Base-by-base conservation (phyloP, 2,329 filamentous ascomycete genomes). In the Hypomyces rosellus region DNA sequence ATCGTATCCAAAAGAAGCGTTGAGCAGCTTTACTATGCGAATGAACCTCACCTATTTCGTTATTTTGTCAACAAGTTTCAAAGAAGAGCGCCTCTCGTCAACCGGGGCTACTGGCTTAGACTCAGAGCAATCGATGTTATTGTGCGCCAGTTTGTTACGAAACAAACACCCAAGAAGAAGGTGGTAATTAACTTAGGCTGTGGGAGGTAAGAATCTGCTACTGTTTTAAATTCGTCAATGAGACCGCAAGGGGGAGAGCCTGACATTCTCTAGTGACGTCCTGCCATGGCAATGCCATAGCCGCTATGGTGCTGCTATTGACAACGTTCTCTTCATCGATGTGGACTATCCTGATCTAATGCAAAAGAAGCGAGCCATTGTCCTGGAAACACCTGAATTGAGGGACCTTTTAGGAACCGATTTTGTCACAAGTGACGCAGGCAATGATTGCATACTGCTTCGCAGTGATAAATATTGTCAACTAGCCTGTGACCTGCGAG, bases 1-100 rank as follows among this genome's bases (percentile, higher is more conserved):
- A 96, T 96, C 58, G 85, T 91, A 14, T 96, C 90, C 13, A 96
- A 96, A 66, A 77, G 90, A 58, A 93, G 89, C 60, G 91, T 96
- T n/a, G 90, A 96, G 64, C 85, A 85, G 59, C 74, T 95, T 13
- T 96, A 96, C 67, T 85, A 88, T 63, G 77, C 85, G 14, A 61
- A 81, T 54, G 83, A 95, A 61, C 81, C 86, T 25, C 87, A 95
- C 65, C 95, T 88, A 72, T 92, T 93, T 59, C 85, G 87, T 43
- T 85, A 89, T 63, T 96, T 96, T 67, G 89, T 95, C 34, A 84
- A 81, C 58, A 95, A 91, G 65, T 86, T 87, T 58, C 84, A 89
- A 66, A 77, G 89, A 53, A 78, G 91, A 44, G 84, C 89, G n/a
- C 90, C 92, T 1, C 74, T 96, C 46, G 93, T 96, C 62, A 96